A percentile compares a stretch with the other conserved stretches of the same genome.
Conservation (phyloP, 768 basidiomycete genomes). For the Gloeopeniophorella convolvens region DNA sequence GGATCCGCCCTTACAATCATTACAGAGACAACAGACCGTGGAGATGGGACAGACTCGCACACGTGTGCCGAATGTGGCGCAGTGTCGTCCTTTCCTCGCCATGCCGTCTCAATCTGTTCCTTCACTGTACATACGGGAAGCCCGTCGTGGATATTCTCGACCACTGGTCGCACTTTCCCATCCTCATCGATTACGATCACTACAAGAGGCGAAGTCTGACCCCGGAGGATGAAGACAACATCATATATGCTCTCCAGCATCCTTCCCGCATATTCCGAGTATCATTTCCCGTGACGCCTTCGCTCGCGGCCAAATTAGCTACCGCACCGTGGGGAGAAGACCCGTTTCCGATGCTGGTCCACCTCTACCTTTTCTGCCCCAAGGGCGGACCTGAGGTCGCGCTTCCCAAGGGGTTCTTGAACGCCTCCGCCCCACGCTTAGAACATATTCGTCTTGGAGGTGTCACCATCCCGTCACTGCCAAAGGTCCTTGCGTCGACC, state of each 20-base stretch:
- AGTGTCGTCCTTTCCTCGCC: background rate
- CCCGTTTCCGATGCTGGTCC: background rate
- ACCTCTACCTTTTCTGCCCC: conserved; percentile 9
- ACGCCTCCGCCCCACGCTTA: conserved; percentile 4
- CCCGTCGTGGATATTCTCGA: conserved; percentile 7
- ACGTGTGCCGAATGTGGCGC: conserved; percentile 14
- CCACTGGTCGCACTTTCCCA: conserved; percentile 7
- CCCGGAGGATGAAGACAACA: conserved; percentile 4
- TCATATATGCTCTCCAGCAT: conserved; percentile 3
- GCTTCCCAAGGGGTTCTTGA: conserved; percentile 8
- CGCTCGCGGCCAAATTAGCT: background rate
- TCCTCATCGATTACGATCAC: conserved; percentile 2
- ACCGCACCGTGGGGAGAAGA: background rate
- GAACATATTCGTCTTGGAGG: background rate
- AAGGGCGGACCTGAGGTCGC: background rate
- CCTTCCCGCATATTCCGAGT: conserved; percentile 11
- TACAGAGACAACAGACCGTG: too few species aligned
- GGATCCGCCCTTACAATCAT: conserved; percentile 3
- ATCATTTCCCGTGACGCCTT: conserved; percentile 9
- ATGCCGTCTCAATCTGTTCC: conserved; percentile 4
- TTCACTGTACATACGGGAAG: conserved; percentile 12
- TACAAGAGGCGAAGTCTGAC: background rate
- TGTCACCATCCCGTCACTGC: conserved; percentile 6
- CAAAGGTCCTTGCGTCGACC: background rate
- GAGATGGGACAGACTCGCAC: conserved; percentile 10